Evolutionary conservation across 2,329 filamentous ascomycete genomes (phyloP), one percentile per base, ranked within the genome.

Genomic region (Arthrobotrys pseudoclavata): DNA sequence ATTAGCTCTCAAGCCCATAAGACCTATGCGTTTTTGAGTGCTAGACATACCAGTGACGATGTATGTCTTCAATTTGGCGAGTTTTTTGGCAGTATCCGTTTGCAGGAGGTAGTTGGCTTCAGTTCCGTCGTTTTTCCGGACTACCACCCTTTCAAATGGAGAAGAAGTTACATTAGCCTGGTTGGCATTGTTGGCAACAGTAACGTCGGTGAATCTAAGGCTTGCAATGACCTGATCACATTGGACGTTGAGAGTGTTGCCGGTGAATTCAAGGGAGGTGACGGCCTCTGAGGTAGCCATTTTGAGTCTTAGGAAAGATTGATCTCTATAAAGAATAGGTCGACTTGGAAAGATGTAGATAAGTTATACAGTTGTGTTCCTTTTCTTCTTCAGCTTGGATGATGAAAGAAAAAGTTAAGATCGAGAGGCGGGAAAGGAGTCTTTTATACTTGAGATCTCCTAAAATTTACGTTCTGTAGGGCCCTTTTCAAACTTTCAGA

Each of bases 361-460:
- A 47, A 9, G 42, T 12, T n/a, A 13, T 47, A 42, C 3, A 42
- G 42, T 18, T 7, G 42, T 47, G 2, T 20, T n/a, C 5, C 9
- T 47, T 5, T 4, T 47, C 2, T 47, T n/a, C 18, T 47, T 47
- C 2, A 18, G n/a, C 42, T 47, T 20, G 42, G 42, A 47, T 47
- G 42, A 20, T 18, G 42, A 47, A 47, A 20, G 18, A 47, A 47
- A 20, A n/a, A 18, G 4, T 47, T 4, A 47, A 9, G n/a, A 18
- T 47, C 10, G 42, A 47, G 18, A 5, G 42, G 42, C 42, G 18
- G 42, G 42, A 47, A 47, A 9, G 15, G 34, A 9, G 4, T 12
- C 18, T 47, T 47, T 47, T 47, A 47, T 47, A 47, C 15, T 47
- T 47, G 42, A 47, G 18, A 20, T 47, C 18, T 47, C 42, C 42